Evolutionary conservation across 805 yeast genomes (phyloP).

Genomic region (Wickerhamomyces mucosus): DNA sequence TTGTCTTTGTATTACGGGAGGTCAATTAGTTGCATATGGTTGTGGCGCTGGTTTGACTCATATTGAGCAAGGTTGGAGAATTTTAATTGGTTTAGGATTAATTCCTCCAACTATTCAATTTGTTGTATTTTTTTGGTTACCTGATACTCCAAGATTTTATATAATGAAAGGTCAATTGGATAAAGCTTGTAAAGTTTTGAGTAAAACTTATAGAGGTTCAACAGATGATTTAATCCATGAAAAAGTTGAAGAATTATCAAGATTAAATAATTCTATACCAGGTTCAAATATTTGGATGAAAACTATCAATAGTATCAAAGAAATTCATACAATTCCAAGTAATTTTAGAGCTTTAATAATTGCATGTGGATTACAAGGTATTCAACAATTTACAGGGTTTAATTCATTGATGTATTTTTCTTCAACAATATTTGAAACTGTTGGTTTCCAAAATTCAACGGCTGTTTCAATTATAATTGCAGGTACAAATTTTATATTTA

Average conservation of each 20-base stretch:
- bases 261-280: slow-evolving; percentile 34
- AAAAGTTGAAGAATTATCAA: slow-evolving; percentile 58
- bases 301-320: slow-evolving; percentile 50
- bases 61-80: slow-evolving; percentile 84
- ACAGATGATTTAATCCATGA: slow-evolving; percentile 54
- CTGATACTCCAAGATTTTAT: slow-evolving; percentile 91
- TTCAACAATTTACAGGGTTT: slow-evolving; percentile 96
- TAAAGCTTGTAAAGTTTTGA: slow-evolving; percentile 57
- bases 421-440: slow-evolving; percentile 82
- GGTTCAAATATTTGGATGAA: slow-evolving; percentile 39
- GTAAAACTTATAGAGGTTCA: slow-evolving; percentile 53
- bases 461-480: slow-evolving; percentile 92
- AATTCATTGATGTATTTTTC: slow-evolving; percentile 94
- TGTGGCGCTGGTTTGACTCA: slow-evolving; percentile 79
- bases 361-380: slow-evolving; percentile 90
- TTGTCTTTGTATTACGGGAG: slow-evolving; percentile 87
- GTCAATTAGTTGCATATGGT: slow-evolving; percentile 90
- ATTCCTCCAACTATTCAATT: slow-evolving; percentile 80
- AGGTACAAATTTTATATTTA: slow-evolving; percentile 88
- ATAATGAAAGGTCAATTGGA: slow-evolving; percentile 60
- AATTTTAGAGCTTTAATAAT: slow-evolving; percentile 83
- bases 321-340: slow-evolving; percentile 59
- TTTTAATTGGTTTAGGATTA: slow-evolving; percentile 82
- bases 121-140: slow-evolving; percentile 70
- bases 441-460: slow-evolving; percentile 84